Conservation (phyloP, 225 moss, liverwort and hornwort species). For the Bryoerythrophyllum caledonicum region DNA sequence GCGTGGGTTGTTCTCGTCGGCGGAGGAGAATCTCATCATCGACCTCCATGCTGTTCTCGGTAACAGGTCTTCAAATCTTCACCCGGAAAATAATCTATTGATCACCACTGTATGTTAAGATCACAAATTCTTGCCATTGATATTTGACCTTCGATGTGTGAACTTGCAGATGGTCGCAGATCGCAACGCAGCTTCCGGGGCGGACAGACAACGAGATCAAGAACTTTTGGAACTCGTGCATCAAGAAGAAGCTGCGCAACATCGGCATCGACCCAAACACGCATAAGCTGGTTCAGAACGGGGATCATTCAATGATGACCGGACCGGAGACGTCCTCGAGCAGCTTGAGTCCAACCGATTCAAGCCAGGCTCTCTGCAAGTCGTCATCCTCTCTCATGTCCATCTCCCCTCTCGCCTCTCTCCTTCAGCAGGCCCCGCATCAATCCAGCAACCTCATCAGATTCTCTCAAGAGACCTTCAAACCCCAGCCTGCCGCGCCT, state of each 20-base stretch:
- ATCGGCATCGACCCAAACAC: conserved; percentile 88
- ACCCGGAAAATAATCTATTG: conserved; percentile 28
- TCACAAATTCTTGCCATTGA: too few relatives aligned
- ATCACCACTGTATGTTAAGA: neutral
- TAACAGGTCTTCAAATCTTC: conserved; percentile 92
- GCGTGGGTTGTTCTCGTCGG: conserved; percentile 82
- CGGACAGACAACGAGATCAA: conserved; percentile 98
- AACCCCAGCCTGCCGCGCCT: conserved; percentile 36
- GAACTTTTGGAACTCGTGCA: conserved; percentile 99
- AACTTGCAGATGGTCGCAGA: conserved; percentile 86
- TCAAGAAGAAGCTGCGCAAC: conserved; percentile 90
- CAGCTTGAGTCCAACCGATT: conserved; percentile 29
- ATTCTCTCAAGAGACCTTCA: conserved; percentile 34
- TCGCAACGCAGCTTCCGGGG: conserved; percentile 86
- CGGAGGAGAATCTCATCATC: conserved; percentile 87
- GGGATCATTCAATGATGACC: conserved; percentile 24
- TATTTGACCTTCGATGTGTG: conserved; percentile 3
- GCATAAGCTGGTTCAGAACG: conserved; percentile 52
- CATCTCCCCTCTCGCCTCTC: neutral
- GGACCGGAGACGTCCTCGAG: conserved; percentile 37
- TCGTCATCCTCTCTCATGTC: conserved; percentile 28
- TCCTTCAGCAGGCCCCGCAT: conserved; percentile 1
- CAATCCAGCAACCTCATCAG: conserved; percentile 15
- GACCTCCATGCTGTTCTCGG: conserved; percentile 93
- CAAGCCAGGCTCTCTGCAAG: conserved; percentile 2